phyloP scores from a whole-genome alignment of 495 filamentous ascomycete genomes.

The Choiromyces venosus region DNA sequence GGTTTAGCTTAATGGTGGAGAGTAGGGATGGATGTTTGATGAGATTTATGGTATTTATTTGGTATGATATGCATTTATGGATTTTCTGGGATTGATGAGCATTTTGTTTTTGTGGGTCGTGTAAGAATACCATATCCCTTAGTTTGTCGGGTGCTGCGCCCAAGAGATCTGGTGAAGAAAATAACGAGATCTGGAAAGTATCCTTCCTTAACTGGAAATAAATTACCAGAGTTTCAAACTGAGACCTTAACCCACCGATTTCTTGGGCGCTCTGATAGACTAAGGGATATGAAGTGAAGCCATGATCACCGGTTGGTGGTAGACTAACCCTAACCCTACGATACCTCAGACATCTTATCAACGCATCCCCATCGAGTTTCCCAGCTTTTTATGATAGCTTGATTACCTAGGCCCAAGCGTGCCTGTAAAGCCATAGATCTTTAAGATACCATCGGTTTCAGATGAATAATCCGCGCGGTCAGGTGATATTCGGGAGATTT shows the following conservation, averaged over 20 bases:
- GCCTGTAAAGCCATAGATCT: background rate
- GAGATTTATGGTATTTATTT: background rate
- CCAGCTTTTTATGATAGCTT: background rate
- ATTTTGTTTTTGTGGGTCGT: background rate
- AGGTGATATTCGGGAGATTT: too few relatives aligned
- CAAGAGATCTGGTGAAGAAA: too few relatives aligned
- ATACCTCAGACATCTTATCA: background rate
- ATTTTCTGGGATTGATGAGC: background rate
- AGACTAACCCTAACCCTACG: background rate
- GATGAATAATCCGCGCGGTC: too few relatives aligned
- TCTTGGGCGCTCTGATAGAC: too few relatives aligned
- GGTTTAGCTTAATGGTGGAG: background rate
- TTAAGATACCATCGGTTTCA: background rate
- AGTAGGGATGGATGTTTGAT: background rate
- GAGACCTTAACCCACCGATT: too few relatives aligned
- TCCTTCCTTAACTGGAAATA: too few relatives aligned
- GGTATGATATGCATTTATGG: background rate
- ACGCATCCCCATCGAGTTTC: background rate
- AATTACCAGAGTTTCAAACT: too few relatives aligned
- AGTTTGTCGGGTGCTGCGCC: too few relatives aligned
- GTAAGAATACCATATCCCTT: too few relatives aligned
- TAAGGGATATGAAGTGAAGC: too few relatives aligned
- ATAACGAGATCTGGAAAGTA: too few relatives aligned
- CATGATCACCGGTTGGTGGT: too few relatives aligned
- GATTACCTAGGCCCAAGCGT: background rate